These are phyloP conservation scores for Xylariaceae sp. DNA, from an alignment of 2,329 filamentous ascomycete species.

Conservation along the genomic window DNA sequence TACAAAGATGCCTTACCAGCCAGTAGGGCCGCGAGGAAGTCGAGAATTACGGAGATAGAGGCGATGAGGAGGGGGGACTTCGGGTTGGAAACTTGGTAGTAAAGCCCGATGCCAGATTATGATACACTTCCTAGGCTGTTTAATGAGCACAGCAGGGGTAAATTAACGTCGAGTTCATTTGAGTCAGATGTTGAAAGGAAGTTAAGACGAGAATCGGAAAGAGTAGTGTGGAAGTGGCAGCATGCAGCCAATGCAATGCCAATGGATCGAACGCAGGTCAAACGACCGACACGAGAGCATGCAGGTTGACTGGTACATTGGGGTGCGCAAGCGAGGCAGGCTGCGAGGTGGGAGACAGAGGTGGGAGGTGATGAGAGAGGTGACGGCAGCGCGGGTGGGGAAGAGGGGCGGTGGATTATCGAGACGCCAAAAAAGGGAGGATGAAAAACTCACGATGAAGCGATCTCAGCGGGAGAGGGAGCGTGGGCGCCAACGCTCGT, in stretches of 20 bases:
- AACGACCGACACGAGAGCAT: too few species aligned
- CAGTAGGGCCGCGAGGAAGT: constrained; percentile 37
- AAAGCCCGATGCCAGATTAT: constrained; percentile 25
- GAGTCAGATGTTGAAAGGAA: too few species aligned
- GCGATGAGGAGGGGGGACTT: constrained; percentile 17
- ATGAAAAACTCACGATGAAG: constrained; percentile 20
- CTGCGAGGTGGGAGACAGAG: not conserved
- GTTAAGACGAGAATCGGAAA: too few species aligned
- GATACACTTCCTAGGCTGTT: constrained; percentile 30
- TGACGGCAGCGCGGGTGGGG: constrained; percentile 24
- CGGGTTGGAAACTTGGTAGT: constrained; percentile 18
- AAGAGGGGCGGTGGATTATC: constrained; percentile 29
- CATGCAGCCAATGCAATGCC: not conserved
- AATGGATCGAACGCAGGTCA: not conserved
- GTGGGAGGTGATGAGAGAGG: not conserved
- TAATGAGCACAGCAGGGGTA: constrained; percentile 1
- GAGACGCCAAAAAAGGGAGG: constrained; percentile 8
- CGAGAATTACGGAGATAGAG: constrained; percentile 20
- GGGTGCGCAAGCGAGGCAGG: not conserved
- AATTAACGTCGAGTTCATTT: constrained; percentile 17
- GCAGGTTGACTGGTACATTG: too few species aligned
- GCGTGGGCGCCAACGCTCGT: constrained; percentile 13
- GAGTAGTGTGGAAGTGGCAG: too few species aligned
- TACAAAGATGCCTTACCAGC: constrained; percentile 40
- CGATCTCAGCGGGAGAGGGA: constrained; percentile 18